A percentile compares a stretch with the other conserved stretches of the same genome.
Evolutionary conservation across 768 basidiomycete species (phyloP).

Genomic region (Calocybe gangraenosa): DNA sequence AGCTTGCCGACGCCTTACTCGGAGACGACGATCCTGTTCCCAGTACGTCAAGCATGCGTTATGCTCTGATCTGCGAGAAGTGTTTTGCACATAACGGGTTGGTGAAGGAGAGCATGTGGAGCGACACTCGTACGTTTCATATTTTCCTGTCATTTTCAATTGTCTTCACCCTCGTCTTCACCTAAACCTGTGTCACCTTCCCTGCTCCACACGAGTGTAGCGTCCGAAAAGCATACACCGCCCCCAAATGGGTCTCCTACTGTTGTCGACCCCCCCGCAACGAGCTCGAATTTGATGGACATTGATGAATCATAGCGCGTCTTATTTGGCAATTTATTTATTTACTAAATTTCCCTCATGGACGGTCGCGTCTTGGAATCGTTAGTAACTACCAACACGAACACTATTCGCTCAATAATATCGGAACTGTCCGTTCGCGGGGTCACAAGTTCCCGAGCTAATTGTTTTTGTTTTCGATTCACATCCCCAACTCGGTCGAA

Average conservation of each 20-base stretch:
- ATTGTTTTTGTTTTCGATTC: too few species aligned
- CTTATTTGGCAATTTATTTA: too few species aligned
- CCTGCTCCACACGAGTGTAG: conserved; percentile 4
- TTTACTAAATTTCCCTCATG: too few species aligned
- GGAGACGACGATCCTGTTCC: conserved; percentile 63
- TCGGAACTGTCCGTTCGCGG: too few species aligned
- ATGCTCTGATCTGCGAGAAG: conserved; percentile 84
- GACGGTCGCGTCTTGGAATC: too few species aligned
- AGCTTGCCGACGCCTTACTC: conserved; percentile 79
- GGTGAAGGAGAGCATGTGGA: conserved; percentile 77
- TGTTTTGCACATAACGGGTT: conserved; percentile 90
- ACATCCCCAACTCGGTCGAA: neutral
- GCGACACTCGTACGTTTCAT: conserved; percentile 67
- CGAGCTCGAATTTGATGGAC: conserved; percentile 28
- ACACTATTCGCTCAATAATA: too few species aligned
- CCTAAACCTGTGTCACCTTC: conserved; percentile 8
- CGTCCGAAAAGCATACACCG: neutral
- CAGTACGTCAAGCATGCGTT: conserved; percentile 48
- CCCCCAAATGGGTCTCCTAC: conserved; percentile 15
- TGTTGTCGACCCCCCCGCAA: conserved; percentile 19
- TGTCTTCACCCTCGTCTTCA: conserved; percentile 14
- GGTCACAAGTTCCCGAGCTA: too few species aligned
- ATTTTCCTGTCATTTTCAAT: neutral
- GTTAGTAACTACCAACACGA: too few species aligned
- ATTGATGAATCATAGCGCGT: conserved; percentile 20